These are phyloP conservation scores for Ceratocystis eucalypticola DNA, from an alignment of 2,329 filamentous ascomycete species.

Conservation along the genomic window DNA sequence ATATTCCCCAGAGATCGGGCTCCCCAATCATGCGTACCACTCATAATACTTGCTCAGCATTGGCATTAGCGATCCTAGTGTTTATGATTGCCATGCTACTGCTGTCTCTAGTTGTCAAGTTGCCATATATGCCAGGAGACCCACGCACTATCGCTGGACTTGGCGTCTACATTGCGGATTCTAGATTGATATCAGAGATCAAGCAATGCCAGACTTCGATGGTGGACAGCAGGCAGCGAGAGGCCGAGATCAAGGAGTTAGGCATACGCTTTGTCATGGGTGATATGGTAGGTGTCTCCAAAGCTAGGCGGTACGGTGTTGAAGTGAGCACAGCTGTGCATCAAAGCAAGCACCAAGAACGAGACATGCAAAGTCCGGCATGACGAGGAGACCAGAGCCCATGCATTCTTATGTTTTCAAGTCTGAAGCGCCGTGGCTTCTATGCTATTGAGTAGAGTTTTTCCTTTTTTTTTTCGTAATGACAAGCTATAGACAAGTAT, in stretches of 20 bases:
- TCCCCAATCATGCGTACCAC: slow-evolving; percentile 1
- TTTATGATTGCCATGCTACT: slow-evolving; percentile 16
- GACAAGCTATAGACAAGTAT: no score
- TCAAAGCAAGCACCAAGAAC: neutral
- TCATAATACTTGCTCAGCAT: slow-evolving; percentile 8
- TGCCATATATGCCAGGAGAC: slow-evolving; percentile 18
- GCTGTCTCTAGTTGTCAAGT: slow-evolving; percentile 9
- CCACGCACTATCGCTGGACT: slow-evolving; percentile 17
- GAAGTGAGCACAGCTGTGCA: slow-evolving; percentile 10
- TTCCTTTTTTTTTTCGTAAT: no score
- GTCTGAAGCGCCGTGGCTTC: no score
- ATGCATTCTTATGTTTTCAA: no score
- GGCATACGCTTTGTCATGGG: slow-evolving; percentile 6
- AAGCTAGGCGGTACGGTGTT: slow-evolving; percentile 9
- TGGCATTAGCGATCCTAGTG: slow-evolving; percentile 13
- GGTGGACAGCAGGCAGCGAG: slow-evolving; percentile 8
- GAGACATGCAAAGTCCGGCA: neutral
- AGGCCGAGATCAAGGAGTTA: neutral
- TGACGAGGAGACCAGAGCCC: neutral
- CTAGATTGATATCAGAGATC: slow-evolving; percentile 6
- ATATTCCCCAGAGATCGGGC: slow-evolving; percentile 13
- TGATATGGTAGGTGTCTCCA: slow-evolving; percentile 11
- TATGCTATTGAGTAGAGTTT: no score
- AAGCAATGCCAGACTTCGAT: slow-evolving; percentile 10
- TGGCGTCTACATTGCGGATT: slow-evolving; percentile 16